These are phyloP conservation scores for Zygoascus flipseniorum DNA, from an alignment of 805 yeast genomes.

Conservation along the genomic window DNA sequence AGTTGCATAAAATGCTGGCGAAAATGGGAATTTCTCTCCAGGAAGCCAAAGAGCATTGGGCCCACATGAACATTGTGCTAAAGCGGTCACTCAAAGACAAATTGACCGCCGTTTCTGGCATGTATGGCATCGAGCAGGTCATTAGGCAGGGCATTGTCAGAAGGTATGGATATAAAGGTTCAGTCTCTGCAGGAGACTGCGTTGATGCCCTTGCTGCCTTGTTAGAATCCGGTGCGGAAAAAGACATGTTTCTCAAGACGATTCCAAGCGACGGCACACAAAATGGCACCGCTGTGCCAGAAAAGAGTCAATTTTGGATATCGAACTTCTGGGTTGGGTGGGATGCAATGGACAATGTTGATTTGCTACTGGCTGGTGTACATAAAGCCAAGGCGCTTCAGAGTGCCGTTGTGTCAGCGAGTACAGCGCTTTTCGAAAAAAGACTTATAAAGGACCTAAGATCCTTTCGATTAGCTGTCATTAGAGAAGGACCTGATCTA, in stretches of 20 bases:
- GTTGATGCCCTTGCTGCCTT: constrained; percentile 84
- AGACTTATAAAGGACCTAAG: constrained; percentile 69
- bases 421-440: constrained; percentile 82
- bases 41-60: constrained; percentile 88
- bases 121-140: constrained; percentile 75
- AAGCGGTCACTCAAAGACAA: constrained; percentile 65
- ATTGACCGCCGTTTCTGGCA: constrained; percentile 59
- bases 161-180: constrained; percentile 80
- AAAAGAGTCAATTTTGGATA: constrained; percentile 59
- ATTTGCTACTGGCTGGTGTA: constrained; percentile 59
- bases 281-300: constrained; percentile 2
- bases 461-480: constrained; percentile 74
- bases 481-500: constrained; percentile 82
- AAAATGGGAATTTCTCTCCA: constrained; percentile 89
- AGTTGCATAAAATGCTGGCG: constrained; percentile 85
- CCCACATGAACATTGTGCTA: constrained; percentile 72
- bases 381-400: constrained; percentile 78
- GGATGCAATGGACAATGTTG: constrained; percentile 50
- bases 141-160: constrained; percentile 81
- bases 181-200: constrained; percentile 84
- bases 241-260: too few relatives aligned
- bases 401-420: constrained; percentile 75
- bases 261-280: not conserved
- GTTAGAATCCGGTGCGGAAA: constrained; percentile 40
- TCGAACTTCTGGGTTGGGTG: constrained; percentile 63